Evolutionary conservation across 2,329 filamentous ascomycete species (phyloP), one percentile per base, ranked within the genome.

Genomic region (Tolypocladium guangdongense): DNA sequence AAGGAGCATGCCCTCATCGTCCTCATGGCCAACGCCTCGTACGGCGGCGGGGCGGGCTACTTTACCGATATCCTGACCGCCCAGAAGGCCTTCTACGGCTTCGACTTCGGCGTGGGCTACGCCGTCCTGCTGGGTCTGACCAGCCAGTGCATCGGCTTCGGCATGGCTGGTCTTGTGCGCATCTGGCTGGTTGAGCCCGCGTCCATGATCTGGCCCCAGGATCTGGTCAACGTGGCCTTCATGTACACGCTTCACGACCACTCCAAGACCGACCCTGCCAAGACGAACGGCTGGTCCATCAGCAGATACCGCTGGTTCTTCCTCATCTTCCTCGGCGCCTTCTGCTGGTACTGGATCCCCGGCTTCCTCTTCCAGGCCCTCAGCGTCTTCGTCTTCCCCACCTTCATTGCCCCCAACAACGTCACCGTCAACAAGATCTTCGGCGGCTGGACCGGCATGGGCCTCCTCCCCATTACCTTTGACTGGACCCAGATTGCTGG

Each of bases 191-290:
- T 80, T n/a, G 76, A 70, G 64, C 81, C 78, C 0, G 77, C 81
- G 1, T 74, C 78, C 35, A 83, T 83, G 80, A 76, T 83, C 55
- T 84, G 81, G 80, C 81, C 81, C 2, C 70, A 69, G 76, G 52
- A 74, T 71, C 61, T 74, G 27, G 67, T 66, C 3, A 78, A 73
- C 56, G 74, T 72, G 0, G 71, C 73, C 0, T 67, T 81, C 8
- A 72, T 81, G 56, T 66, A 72, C 33, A 71, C 69, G 18, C 66
- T 74, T 3, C 72, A 74, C 47, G 70, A 74, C 51, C 69, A 68
- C 56, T 68, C 63, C 47, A 69, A 70, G 51, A 68, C 63, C 27
- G 63, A 76, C 53, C 70, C 73, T 2, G 54, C 62, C 2, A 70
- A 69, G 11, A 62, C 68, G 22, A 69, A 73, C 52, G 74, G 74